phyloP scores from a whole-genome alignment of 2,329 filamentous ascomycete genomes.

The Paecilomyces dactylethromorphus region DNA sequence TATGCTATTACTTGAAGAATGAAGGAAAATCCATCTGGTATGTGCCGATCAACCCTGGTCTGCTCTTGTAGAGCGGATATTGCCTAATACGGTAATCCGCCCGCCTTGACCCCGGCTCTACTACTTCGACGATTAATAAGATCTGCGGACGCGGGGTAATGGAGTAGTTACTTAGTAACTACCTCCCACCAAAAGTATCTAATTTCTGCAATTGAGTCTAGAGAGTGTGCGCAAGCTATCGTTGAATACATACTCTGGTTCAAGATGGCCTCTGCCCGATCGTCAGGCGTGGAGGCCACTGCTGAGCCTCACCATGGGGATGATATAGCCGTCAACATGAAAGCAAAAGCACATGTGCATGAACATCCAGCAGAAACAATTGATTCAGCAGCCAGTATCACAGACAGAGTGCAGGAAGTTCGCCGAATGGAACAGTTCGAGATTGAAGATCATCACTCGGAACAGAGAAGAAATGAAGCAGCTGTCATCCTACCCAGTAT shows the following conservation, averaged over 20 bases:
- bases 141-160: background rate
- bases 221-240: background rate
- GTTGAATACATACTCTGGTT: background rate
- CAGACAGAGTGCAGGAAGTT: background rate
- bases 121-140: background rate
- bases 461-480: background rate
- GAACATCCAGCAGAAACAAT: background rate
- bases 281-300: background rate
- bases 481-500: conserved; percentile 9
- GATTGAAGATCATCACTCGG: background rate
- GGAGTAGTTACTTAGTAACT: too few relatives aligned
- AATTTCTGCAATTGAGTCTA: too few relatives aligned
- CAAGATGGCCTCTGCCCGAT: background rate
- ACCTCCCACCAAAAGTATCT: too few relatives aligned
- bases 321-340: background rate
- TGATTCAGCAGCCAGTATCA: background rate
- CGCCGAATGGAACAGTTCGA: background rate
- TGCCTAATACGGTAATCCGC: background rate
- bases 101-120: too few relatives aligned
- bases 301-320: background rate
- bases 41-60: background rate
- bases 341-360: background rate
- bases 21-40: background rate
- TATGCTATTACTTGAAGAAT: background rate
- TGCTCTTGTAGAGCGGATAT: background rate